Evolutionary conservation across 2,329 filamentous ascomycete species (phyloP).

Genomic region (Tolypocladium endophyticum): DNA sequence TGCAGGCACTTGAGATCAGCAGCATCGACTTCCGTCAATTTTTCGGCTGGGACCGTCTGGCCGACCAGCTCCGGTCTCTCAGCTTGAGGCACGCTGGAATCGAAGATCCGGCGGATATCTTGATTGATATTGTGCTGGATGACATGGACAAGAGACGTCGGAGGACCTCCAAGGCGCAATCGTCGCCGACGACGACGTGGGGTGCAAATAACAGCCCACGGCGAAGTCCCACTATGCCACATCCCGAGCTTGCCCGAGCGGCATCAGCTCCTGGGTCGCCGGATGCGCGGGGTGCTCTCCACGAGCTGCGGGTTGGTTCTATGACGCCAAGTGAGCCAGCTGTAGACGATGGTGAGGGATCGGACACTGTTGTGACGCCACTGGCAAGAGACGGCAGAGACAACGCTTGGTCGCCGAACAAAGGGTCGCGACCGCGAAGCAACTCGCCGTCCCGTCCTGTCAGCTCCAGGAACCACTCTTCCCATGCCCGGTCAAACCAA

Average conservation of each 20-base stretch:
- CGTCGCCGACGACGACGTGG: slow-evolving; percentile 68
- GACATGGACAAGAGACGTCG: slow-evolving; percentile 89
- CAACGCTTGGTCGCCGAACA: slow-evolving; percentile 30
- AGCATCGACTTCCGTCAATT: slow-evolving; percentile 96
- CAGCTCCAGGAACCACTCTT: slow-evolving; percentile 62
- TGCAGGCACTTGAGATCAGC: slow-evolving; percentile 86
- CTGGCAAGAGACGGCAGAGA: slow-evolving; percentile 37
- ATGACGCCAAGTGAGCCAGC: slow-evolving; percentile 41
- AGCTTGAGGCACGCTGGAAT: slow-evolving; percentile 80
- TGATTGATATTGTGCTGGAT: slow-evolving; percentile 89
- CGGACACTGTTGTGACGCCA: slow-evolving; percentile 26
- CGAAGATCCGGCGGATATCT: slow-evolving; percentile 80
- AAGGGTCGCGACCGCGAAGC: slow-evolving; percentile 53
- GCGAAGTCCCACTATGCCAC: slow-evolving; percentile 52
- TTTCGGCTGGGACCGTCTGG: slow-evolving; percentile 90
- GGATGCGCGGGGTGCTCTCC: slow-evolving; percentile 33
- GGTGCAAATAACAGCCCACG: slow-evolving; percentile 44
- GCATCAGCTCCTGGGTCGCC: slow-evolving; percentile 58
- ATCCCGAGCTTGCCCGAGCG: slow-evolving; percentile 57
- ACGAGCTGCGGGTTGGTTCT: slow-evolving; percentile 49
- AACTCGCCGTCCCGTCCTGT: slow-evolving; percentile 70
- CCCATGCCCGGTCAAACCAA: slow-evolving; percentile 55
- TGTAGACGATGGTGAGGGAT: slow-evolving; percentile 28
- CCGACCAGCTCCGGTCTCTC: slow-evolving; percentile 83
- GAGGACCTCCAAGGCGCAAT: slow-evolving; percentile 75